Base-by-base conservation (phyloP, 176 grass and related monocot species). In the Phragmites australis region DNA sequence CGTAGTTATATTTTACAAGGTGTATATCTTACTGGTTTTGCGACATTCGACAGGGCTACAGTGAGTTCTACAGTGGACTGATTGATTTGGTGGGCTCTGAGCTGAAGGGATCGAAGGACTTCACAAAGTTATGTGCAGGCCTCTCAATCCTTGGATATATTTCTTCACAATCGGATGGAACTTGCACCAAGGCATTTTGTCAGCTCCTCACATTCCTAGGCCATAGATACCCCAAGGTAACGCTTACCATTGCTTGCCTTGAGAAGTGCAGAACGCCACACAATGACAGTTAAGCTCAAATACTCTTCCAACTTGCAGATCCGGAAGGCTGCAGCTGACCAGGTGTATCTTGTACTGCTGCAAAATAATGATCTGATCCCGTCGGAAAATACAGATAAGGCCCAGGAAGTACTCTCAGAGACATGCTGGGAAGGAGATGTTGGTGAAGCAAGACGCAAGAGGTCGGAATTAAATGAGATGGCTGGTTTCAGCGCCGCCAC, bases 211-310 rank as follows among this genome's bases (percentile, higher is more conserved):
- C 52, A 60, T 99, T 95, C 77, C 88, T 99, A 51, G 88, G 86
- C 65, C 96, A 99, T 68, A 72, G 90, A 40, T 99, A 99, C 76
- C 96, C 96, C 45, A 99, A 99, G 91, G 92, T 98, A 93, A 76
- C 49, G 59, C 26, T 64, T 74, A 9, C 15, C 29, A 25, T 62
- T 72, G 47, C 48, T 85, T 79, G 40, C 42, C 59, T 44, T 55
- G 0, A 65, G 27, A 70, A 50, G n/a, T 21, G 5, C 75, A 82
- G 3, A 25, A 72, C 29, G 27, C 26, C 23, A 41, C 15, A 9
- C 37, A 57, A 21, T 41, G 9, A 48, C 52, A 55, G 56, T 22
- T 55, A 16, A 65, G 52, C 44, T 82, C 65, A 82, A 8, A 77
- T 82, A 32, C 22, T 65, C 25, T 64, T 2, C 65, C 60, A 71